A percentile compares a stretch with the other conserved stretches of the same genome.
Conservation (phyloP, 2,329 filamentous ascomycete species). For the Aureobasidium uvarum region DNA sequence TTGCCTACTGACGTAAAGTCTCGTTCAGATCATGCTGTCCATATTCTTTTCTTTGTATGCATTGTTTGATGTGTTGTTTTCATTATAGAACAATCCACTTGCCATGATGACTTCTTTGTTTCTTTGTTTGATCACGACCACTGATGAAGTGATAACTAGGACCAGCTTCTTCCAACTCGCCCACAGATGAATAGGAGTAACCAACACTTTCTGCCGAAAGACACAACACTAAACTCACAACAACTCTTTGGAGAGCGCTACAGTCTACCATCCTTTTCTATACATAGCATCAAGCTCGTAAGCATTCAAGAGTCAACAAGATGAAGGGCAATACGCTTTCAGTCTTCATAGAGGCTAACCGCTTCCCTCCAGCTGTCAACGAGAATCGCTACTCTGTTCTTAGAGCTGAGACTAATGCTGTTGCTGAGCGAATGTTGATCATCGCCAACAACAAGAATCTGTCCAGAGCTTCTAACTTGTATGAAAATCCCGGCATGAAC, state of each 20-base stretch:
- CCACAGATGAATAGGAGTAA: neutral
- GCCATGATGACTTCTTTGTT: neutral
- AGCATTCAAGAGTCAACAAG: neutral
- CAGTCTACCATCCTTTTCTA: no score
- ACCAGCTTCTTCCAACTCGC: neutral
- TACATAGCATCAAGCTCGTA: neutral
- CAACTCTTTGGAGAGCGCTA: neutral
- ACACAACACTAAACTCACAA: neutral
- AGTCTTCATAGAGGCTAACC: conserved; percentile 16
- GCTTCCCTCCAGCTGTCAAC: conserved; percentile 18
- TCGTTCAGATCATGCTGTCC: neutral
- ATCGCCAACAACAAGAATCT: neutral
- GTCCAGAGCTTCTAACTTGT: neutral
- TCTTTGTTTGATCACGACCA: neutral
- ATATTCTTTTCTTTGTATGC: neutral
- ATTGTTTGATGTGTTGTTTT: neutral
- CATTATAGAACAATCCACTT: neutral
- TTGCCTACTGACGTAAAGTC: neutral
- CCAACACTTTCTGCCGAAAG: neutral
- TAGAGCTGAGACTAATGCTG: conserved; percentile 4
- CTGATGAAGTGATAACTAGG: neutral
- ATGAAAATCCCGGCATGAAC: neutral
- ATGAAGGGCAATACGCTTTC: neutral
- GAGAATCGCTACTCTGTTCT: neutral
- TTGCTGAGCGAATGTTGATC: neutral